These are phyloP conservation scores for Kalmusia sp. DNA, from an alignment of 2,329 filamentous ascomycete genomes.

Conservation along the genomic window DNA sequence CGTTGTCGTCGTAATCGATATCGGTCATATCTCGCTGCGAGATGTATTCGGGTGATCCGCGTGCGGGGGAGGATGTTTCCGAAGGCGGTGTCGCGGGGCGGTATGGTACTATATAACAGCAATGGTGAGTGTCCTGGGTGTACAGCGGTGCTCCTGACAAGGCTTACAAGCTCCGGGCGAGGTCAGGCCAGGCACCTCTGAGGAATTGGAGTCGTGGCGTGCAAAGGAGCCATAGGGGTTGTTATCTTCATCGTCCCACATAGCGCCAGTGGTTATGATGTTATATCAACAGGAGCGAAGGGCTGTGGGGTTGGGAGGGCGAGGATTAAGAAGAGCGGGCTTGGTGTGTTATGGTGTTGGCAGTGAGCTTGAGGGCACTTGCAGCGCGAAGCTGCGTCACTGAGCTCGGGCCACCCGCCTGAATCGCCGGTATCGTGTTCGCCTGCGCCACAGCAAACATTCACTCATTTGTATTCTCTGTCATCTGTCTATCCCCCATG, in stretches of 20 bases:
- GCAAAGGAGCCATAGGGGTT: conserved; percentile 97
- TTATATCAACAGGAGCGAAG: neutral
- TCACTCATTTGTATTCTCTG: too few relatives aligned
- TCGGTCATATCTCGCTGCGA: conserved; percentile 64
- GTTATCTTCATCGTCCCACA: conserved; percentile 99
- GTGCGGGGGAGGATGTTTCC: conserved; percentile 72
- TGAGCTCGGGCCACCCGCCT: too few relatives aligned
- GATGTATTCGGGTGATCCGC: conserved; percentile 67
- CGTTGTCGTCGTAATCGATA: conserved; percentile 60
- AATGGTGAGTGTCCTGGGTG: neutral
- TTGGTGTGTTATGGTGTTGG: conserved; percentile 2
- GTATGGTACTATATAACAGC: conserved; percentile 48
- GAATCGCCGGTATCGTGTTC: too few relatives aligned
- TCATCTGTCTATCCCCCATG: too few relatives aligned
- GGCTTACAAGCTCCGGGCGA: conserved; percentile 49
- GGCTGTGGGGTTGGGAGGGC: neutral
- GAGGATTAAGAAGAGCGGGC: neutral
- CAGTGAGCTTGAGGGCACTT: neutral
- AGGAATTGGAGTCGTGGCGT: conserved; percentile 79
- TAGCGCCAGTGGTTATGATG: conserved; percentile 48
- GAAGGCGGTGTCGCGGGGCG: conserved; percentile 70
- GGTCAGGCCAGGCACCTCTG: conserved; percentile 58
- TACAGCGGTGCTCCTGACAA: conserved; percentile 5
- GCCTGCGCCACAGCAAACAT: too few relatives aligned
- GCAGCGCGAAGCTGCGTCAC: too few relatives aligned